phyloP scores from a whole-genome alignment of 257 asterid species.

The Leptodermis oblonga region DNA sequence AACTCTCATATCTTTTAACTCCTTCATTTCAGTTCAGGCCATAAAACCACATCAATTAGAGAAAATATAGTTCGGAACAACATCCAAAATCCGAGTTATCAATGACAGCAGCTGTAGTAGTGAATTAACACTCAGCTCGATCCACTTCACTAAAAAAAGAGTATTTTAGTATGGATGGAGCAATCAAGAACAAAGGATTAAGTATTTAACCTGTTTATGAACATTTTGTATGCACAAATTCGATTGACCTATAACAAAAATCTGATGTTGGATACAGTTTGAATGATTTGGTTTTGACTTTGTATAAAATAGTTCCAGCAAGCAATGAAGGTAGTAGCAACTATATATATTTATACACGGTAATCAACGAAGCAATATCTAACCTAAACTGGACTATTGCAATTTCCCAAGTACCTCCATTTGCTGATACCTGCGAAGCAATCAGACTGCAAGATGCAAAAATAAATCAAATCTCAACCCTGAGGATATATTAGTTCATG shows the following conservation, averaged over 20 bases:
- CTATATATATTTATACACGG: background rate
- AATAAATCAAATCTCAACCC: background rate
- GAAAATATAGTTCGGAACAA: too few species aligned
- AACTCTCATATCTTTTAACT: too few species aligned
- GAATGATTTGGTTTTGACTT: conserved; percentile 65
- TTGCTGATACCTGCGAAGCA: conserved; percentile 81
- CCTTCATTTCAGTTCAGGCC: background rate
- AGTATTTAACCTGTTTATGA: background rate
- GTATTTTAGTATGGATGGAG: conserved; percentile 94
- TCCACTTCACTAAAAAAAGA: conserved; percentile 89
- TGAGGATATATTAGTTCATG: too few species aligned
- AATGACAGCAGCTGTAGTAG: conserved; percentile 82
- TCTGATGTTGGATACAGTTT: conserved; percentile 86
- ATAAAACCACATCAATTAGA: background rate
- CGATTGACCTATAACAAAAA: conserved; percentile 1
- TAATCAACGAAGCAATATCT: background rate
- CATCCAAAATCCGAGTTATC: conserved; percentile 85
- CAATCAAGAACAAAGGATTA: conserved; percentile 22
- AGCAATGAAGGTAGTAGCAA: conserved; percentile 11
- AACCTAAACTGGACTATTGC: background rate
- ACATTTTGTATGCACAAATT: too few species aligned
- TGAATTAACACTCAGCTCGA: conserved; percentile 91
- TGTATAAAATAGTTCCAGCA: conserved; percentile 84
- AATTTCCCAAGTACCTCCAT: conserved; percentile 78
- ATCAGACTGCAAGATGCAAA: conserved; percentile 68